Percentiles rank a stretch among this genome's conserved stretches.
phyloP scores from a whole-genome alignment of 78 protist species.

The Dictyostelium discoideum region DNA sequence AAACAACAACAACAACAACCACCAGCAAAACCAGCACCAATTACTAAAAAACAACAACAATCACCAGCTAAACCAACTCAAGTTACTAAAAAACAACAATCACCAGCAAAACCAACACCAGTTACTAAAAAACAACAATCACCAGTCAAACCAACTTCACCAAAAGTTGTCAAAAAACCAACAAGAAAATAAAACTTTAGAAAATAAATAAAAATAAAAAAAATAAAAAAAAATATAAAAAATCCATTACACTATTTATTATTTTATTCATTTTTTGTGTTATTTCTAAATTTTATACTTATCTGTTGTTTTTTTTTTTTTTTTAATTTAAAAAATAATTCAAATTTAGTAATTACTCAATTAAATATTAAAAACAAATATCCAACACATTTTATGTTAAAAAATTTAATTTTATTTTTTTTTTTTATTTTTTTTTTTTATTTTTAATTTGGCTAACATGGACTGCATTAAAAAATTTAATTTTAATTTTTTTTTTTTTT shows the following conservation, averaged over 20 bases:
- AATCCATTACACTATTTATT: neutral
- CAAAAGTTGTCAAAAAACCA: neutral
- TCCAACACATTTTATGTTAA: no score
- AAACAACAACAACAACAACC: neutral
- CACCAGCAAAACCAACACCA: neutral
- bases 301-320: no score
- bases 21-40: neutral
- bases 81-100: neutral
- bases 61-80: neutral
- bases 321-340: no score
- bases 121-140: neutral
- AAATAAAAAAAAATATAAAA: no score
- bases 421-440: no score
- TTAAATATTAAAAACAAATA: no score
- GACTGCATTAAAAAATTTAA: neutral
- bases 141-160: neutral
- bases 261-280: no score
- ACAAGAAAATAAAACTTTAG: neutral
- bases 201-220: neutral
- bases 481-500: neutral
- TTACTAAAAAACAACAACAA: neutral
- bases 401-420: no score
- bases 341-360: no score
- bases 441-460: no score
- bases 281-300: no score